A percentile compares a stretch with the other conserved stretches of the same genome.
Conservation (phyloP, 176 grass and related monocot genomes). For the Juncus inflexus region DNA sequence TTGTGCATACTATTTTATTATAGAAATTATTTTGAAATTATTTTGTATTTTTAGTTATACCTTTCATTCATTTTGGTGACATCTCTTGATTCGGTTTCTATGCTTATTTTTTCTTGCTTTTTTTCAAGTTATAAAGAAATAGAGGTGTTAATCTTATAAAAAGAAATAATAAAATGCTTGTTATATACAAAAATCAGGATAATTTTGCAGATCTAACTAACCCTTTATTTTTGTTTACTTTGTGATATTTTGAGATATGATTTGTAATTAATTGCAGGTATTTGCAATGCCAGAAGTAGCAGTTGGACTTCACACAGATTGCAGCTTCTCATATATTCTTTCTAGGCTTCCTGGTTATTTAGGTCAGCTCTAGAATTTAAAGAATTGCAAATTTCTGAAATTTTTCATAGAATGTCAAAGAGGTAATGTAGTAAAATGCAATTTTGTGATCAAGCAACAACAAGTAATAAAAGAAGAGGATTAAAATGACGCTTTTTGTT, state of each 20-base stretch:
- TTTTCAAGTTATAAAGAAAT: not conserved
- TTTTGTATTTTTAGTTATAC: not conserved
- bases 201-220: not conserved
- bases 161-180: not conserved
- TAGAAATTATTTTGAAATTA: constrained; percentile 10
- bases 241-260: not conserved
- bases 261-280: constrained; percentile 32
- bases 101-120: not conserved
- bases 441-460: no score
- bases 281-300: constrained; percentile 83
- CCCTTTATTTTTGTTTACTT: not conserved
- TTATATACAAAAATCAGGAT: not conserved
- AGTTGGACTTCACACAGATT: constrained; percentile 91
- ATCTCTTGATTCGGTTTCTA: not conserved
- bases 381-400: not conserved
- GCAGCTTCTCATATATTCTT: constrained; percentile 95
- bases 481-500: not conserved
- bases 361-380: constrained; percentile 35
- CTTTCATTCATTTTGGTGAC: constrained; percentile 7
- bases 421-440: not conserved
- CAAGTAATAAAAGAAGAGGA: no score
- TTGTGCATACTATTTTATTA: not conserved
- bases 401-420: constrained; percentile 10
- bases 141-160: not conserved
- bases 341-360: constrained; percentile 71